These are phyloP conservation scores for Erysimum cheiri DNA, from an alignment of 441 rosid species.

Conservation along the genomic window DNA sequence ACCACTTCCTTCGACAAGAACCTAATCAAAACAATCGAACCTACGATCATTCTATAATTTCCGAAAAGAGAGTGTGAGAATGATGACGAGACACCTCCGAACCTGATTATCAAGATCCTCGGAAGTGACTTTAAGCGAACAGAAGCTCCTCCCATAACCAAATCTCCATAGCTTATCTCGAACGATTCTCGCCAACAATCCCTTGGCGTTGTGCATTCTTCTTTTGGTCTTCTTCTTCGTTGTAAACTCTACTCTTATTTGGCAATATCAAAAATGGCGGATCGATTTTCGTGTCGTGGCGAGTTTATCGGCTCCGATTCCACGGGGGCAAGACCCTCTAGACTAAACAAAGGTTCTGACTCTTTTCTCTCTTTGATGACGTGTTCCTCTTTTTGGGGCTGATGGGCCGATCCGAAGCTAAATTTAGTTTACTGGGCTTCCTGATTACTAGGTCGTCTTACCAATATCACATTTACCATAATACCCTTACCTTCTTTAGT, in stretches of 20 bases:
- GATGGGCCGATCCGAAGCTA: slow-evolving; percentile 12
- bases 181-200: slow-evolving; percentile 44
- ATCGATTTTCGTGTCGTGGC: slow-evolving; percentile 29
- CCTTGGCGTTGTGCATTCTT: slow-evolving; percentile 47
- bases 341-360: neutral
- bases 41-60: neutral
- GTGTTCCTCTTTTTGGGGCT: slow-evolving; percentile 15
- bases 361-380: slow-evolving; percentile 9
- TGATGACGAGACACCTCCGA: neutral
- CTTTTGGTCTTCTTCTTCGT: slow-evolving; percentile 1
- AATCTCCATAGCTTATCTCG: slow-evolving; percentile 34
- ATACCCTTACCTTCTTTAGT: neutral
- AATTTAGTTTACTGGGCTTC: neutral
- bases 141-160: slow-evolving; percentile 45
- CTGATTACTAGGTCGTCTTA: neutral
- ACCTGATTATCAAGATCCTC: slow-evolving; percentile 67
- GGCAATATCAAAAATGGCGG: slow-evolving; percentile 37
- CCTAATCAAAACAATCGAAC: slow-evolving; percentile 46
- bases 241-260: slow-evolving; percentile 23
- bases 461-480: neutral
- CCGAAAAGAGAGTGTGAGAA: neutral
- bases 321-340: slow-evolving; percentile 14
- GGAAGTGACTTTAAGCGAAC: slow-evolving; percentile 44
- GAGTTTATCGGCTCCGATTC: slow-evolving; percentile 28
- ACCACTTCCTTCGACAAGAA: slow-evolving; percentile 70